Base-by-base conservation (phyloP, 2,329 filamentous ascomycete genomes). In the Aspergillus quadrilineatus region DNA sequence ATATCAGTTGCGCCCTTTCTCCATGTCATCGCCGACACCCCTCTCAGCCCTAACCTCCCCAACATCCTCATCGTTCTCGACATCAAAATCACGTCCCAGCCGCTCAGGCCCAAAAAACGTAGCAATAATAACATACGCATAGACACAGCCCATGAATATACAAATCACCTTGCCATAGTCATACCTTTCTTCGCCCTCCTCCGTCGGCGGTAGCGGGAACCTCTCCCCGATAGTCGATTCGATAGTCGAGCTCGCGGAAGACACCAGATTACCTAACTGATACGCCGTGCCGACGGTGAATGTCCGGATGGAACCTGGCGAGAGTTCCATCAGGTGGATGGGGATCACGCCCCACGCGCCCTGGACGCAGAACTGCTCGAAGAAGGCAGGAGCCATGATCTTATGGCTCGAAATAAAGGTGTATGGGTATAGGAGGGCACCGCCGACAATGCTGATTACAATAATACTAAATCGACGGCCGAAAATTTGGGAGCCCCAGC, bases 101-200 rank as follows among this genome's bases (percentile, higher is more conserved):
- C 74, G 73, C 67, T 82, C 80, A 0, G 80, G 80, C 1, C 80
- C 80, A 4, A 79, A 60, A 28, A 78, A 67, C 26, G 75, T 77
- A 51, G 77, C 56, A 2, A 86, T 7, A 58, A 87, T 84, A 4
- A 81, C 76, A 67, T 86, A 87, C 1, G 75, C 82, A 64, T 79
- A 96, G 1, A 95, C 90, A 63, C 88, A 91, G 1, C 82, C 92
- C 89, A 96, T 92, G 75, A 96, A 96, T 67, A 95, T 94, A 68
- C 87, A 90, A 61, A 96, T 93, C 8, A 95, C 90, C 64, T 87
- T 87, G 39, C 90, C 90, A 64, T 95, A 95, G 57, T 90, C 77
- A 71, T 88, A 90, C 3, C 88, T 78, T 46, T 74, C 71, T 32
- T 75, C 71, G 0, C 76, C 80, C 1, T 73, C 69, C 15, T 79